Percentiles rank a stretch among this genome's conserved stretches.
Conservation (phyloP, 2,329 filamentous ascomycete genomes). For the Fusarium tricinctum region DNA sequence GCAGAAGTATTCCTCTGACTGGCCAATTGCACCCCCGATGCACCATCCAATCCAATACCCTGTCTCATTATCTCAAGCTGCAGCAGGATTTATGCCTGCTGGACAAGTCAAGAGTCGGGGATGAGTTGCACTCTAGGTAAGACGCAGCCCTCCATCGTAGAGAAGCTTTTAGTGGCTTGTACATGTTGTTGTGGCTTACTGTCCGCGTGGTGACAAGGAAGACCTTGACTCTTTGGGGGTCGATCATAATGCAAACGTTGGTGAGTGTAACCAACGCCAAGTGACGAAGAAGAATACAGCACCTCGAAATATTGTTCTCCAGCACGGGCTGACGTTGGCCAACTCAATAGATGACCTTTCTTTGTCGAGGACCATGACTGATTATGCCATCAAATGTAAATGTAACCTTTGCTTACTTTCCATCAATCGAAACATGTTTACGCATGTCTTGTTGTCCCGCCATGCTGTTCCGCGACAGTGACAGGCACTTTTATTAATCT, state of each 20-base stretch:
- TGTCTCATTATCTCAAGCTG: slow-evolving; percentile 23
- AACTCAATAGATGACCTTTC: background rate
- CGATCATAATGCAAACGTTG: slow-evolving; percentile 18
- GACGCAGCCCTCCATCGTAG: background rate
- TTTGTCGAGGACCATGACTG: slow-evolving; percentile 18
- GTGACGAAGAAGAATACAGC: slow-evolving; percentile 21
- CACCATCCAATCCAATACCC: slow-evolving; percentile 13
- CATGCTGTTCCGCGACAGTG: background rate
- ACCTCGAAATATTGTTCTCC: slow-evolving; percentile 30
- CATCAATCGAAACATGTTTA: too few relatives aligned
- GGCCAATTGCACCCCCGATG: slow-evolving; percentile 27
- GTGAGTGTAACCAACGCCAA: background rate
- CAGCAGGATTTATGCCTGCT: slow-evolving; percentile 8
- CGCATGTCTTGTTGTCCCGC: background rate
- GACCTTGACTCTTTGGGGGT: slow-evolving; percentile 15
- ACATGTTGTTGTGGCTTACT: slow-evolving; percentile 35
- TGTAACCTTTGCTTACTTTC: background rate
- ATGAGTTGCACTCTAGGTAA: slow-evolving; percentile 14
- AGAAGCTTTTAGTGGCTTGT: slow-evolving; percentile 22
- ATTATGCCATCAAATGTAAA: background rate
- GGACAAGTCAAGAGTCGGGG: slow-evolving; percentile 5
- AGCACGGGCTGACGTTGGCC: slow-evolving; percentile 20
- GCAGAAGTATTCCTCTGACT: slow-evolving; percentile 6
- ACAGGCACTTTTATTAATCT: background rate
- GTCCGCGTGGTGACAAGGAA: slow-evolving; percentile 42